Conservation (phyloP, 495 filamentous ascomycete genomes). For the Diplogelasinospora grovesii region DNA sequence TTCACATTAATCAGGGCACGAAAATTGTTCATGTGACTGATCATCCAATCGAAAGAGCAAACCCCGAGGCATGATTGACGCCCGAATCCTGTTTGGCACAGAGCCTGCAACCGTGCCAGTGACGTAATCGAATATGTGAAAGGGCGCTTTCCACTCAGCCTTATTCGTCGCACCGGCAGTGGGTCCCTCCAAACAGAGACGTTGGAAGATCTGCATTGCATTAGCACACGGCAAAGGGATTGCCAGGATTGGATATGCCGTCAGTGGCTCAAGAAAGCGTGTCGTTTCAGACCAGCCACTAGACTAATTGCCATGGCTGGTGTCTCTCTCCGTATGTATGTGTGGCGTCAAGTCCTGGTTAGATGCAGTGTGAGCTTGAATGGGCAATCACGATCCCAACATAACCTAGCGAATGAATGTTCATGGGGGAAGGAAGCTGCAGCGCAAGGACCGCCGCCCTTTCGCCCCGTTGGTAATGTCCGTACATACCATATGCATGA, state of each 20-base stretch:
- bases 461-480: not conserved
- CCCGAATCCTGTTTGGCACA: too few species aligned
- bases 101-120: too few species aligned
- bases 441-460: not conserved
- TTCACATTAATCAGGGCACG: too few species aligned
- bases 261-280: not conserved
- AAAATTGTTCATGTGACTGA: too few species aligned
- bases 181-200: not conserved
- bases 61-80: too few species aligned
- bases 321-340: not conserved
- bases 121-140: too few species aligned
- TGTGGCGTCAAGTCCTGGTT: too few species aligned
- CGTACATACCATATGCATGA: not conserved
- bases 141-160: too few species aligned
- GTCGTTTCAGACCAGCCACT: not conserved
- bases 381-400: too few species aligned
- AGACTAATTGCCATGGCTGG: not conserved
- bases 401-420: not conserved
- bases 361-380: too few species aligned
- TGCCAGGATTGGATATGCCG: not conserved
- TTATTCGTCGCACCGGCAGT: not conserved
- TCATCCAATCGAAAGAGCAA: too few species aligned
- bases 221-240: not conserved
- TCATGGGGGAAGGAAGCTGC: not conserved
- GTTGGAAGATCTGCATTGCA: not conserved